Evolutionary conservation across 805 yeast genomes (phyloP).

Genomic region (Yarrowia sp.): DNA sequence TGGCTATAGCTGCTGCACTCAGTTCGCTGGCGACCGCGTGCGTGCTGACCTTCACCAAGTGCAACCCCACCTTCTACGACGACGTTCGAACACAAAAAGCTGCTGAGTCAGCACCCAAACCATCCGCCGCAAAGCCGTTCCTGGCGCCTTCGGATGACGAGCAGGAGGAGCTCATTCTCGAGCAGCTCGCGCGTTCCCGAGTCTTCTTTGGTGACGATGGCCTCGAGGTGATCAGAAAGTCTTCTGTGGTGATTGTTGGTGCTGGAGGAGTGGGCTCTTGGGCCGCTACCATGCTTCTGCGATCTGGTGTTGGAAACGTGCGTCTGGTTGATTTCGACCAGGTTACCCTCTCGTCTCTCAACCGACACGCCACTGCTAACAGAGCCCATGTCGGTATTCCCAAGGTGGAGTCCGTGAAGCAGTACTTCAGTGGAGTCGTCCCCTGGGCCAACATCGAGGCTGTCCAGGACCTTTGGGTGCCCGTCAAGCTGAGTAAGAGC

Average conservation of each 20-base stretch:
- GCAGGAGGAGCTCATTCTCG: slow-evolving; percentile 69
- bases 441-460: slow-evolving; percentile 94
- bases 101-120: background rate
- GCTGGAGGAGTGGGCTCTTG: slow-evolving; percentile 99
- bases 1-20: background rate
- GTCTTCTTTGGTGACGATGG: slow-evolving; percentile 90
- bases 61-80: slow-evolving; percentile 18
- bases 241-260: slow-evolving; percentile 78
- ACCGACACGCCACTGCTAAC: slow-evolving; percentile 94
- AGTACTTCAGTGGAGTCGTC: slow-evolving; percentile 68
- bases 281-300: slow-evolving; percentile 84
- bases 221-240: slow-evolving; percentile 64
- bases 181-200: slow-evolving; percentile 89
- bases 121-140: background rate
- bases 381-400: slow-evolving; percentile 87
- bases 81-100: background rate
- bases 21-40: slow-evolving; percentile 18
- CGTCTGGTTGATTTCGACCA: slow-evolving; percentile 93
- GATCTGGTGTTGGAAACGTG: slow-evolving; percentile 82
- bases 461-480: slow-evolving; percentile 66
- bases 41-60: background rate
- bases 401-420: slow-evolving; percentile 75
- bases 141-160: background rate
- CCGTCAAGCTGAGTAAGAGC: slow-evolving; percentile 39
- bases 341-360: slow-evolving; percentile 85